A percentile compares a stretch with the other conserved stretches of the same genome.
Conservation (phyloP, 1,139 yeast genomes). For the Taphrina pruni region DNA sequence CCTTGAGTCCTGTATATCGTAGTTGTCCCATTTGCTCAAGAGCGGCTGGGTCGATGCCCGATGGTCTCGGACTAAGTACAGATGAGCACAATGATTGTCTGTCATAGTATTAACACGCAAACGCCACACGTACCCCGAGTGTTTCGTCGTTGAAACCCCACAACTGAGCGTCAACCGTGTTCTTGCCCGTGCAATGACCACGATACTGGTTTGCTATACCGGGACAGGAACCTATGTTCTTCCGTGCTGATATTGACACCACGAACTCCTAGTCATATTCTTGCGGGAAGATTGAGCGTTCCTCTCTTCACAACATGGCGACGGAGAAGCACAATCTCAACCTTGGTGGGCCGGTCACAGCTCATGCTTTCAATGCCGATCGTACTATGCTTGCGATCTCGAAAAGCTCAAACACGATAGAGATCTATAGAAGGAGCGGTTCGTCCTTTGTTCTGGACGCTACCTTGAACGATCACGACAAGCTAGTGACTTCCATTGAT, state of each 20-base stretch:
- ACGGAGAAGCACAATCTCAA: conserved; percentile 29
- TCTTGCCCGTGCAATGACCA: neutral
- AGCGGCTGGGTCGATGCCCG: too few species aligned
- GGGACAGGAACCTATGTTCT: too few species aligned
- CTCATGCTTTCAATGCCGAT: conserved; percentile 43
- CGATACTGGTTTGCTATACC: too few species aligned
- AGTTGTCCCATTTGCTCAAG: neutral
- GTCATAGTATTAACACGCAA: too few species aligned
- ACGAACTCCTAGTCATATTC: neutral
- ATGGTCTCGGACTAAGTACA: too few species aligned
- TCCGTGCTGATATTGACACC: too few species aligned
- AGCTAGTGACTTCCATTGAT: conserved; percentile 92
- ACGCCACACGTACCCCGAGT: neutral
- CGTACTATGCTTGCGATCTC: conserved; percentile 39
- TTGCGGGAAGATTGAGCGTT: conserved; percentile 34
- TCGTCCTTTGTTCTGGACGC: conserved; percentile 15
- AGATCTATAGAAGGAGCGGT: conserved; percentile 24
- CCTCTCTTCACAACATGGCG: conserved; percentile 37
- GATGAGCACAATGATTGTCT: too few species aligned
- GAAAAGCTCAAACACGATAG: conserved; percentile 31
- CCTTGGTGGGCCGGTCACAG: conserved; percentile 42
- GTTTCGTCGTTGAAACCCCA: conserved; percentile 1
- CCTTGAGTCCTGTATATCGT: neutral
- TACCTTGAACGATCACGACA: conserved; percentile 64
- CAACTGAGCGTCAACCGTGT: conserved; percentile 2